Percentiles rank a stretch among this genome's conserved stretches.
These are phyloP conservation scores for Persicaria tinctoria DNA, from an alignment of 148 eudicot species.

Conservation along the genomic window DNA sequence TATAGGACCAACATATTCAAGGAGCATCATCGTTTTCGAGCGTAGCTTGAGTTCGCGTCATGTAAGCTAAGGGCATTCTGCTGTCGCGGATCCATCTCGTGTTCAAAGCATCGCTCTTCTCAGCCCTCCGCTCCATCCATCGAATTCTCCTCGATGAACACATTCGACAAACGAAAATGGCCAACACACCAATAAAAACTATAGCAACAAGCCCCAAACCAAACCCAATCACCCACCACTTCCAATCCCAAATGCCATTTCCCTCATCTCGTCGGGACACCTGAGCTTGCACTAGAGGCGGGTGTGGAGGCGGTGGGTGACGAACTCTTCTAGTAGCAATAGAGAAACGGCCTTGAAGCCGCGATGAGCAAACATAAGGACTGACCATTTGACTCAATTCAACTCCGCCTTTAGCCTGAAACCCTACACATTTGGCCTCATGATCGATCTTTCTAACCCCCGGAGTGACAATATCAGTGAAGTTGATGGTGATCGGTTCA, in stretches of 20 bases:
- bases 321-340: slow-evolving; percentile 29
- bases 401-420: slow-evolving; percentile 31
- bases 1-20: slow-evolving; percentile 13
- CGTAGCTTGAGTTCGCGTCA: slow-evolving; percentile 62
- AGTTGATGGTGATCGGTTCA: slow-evolving; percentile 37
- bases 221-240: slow-evolving; percentile 57
- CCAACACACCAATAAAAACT: slow-evolving; percentile 19
- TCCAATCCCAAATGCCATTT: slow-evolving; percentile 29
- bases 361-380: slow-evolving; percentile 30
- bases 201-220: slow-evolving; percentile 37
- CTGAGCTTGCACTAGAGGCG: background rate
- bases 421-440: slow-evolving; percentile 39
- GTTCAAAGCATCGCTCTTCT: slow-evolving; percentile 44
- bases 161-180: slow-evolving; percentile 21
- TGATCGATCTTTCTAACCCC: background rate
- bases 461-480: slow-evolving; percentile 21
- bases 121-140: slow-evolving; percentile 51
- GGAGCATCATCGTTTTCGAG: slow-evolving; percentile 54
- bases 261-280: background rate
- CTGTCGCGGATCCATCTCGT: slow-evolving; percentile 53
- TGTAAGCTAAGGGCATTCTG: slow-evolving; percentile 65
- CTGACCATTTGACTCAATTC: slow-evolving; percentile 35
- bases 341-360: slow-evolving; percentile 48
- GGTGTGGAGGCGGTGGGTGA: background rate
- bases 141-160: slow-evolving; percentile 19